Evolutionary conservation across 305 asterid genomes (phyloP).

Genomic region (Solanum chacoense): DNA sequence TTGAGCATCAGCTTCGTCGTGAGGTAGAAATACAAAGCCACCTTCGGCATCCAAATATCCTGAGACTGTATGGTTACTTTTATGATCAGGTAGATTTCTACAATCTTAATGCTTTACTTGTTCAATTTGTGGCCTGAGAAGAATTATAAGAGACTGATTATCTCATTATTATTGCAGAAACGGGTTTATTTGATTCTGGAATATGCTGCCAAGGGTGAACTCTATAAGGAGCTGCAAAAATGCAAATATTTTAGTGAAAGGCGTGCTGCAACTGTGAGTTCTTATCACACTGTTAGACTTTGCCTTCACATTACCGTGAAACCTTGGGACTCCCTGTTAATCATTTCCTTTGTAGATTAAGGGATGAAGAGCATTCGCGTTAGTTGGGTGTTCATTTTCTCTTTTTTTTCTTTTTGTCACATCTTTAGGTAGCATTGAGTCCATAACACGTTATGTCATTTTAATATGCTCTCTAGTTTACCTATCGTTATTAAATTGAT

Average conservation of each 20-base stretch:
- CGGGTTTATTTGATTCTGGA: constrained; percentile 84
- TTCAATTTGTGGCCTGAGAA: background rate
- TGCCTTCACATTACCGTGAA: background rate
- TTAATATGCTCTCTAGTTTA: background rate
- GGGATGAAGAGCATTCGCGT: too few species aligned
- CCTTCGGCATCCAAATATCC: constrained; percentile 88
- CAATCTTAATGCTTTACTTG: background rate
- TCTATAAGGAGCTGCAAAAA: constrained; percentile 73
- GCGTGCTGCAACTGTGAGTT: constrained; percentile 88
- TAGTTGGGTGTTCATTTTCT: background rate
- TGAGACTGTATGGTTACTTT: constrained; percentile 83
- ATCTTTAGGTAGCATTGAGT: background rate
- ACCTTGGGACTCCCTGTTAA: background rate
- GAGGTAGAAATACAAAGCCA: constrained; percentile 97
- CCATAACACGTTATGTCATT: background rate
- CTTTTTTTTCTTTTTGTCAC: background rate
- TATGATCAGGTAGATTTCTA: constrained; percentile 57
- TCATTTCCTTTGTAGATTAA: background rate
- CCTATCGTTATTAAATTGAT: constrained; percentile 2
- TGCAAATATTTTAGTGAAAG: constrained; percentile 81
- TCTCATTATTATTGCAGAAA: constrained; percentile 42
- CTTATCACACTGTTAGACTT: background rate
- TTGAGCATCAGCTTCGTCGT: constrained; percentile 93
- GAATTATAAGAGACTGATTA: background rate
- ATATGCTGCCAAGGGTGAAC: constrained; percentile 92